Evolutionary conservation across 2,329 filamentous ascomycete genomes (phyloP), one percentile per base, ranked within the genome.

Genomic region (Neoscytalidium dimidiatum): DNA sequence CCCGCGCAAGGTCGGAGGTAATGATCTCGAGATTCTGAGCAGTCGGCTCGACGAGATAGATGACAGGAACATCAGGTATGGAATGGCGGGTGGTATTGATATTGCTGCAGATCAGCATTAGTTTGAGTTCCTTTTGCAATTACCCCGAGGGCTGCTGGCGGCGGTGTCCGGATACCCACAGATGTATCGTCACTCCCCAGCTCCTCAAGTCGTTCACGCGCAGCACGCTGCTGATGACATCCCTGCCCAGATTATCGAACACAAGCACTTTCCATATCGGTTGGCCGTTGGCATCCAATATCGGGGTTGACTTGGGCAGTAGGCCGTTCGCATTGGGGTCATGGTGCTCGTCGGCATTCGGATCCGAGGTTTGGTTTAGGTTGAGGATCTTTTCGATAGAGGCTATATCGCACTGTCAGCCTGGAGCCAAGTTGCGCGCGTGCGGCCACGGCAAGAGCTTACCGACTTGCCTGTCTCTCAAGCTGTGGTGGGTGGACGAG

Each of bases 211-310:
- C 95, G 74, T 93, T 97, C 68, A 99, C 95, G 66, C 94, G 87
- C 69, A 99, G 83, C 2, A 99, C 94, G 73, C 94, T 97, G 81
- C 93, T 97, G 73, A 99, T 97, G 66, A 99, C 92, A 85, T 98
- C 94, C 76, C 94, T 86, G 53, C 94, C 95, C 71, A 90, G 80
- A 71, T 94, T 91, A 78, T 99, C 96, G 75, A 99, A 98, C 9
- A 99, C 92, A 61, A 99, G 83, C 6, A 98, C 92, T 78, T 98
- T 98, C 94, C 94, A 98, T 81, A 97, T 94, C 0, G 94, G 94
- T 73, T 96, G 92, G 68, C 94, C 93, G 71, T 96, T 90, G 52
- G 92, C 85, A 70, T 93, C 93, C 67, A 97, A 82, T 62, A 97
- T 91, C 17, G 92, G 90, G n/a, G 89, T 89, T 41, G 89, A 86